Evolutionary conservation across 2,329 filamentous ascomycete species (phyloP), one percentile per base, ranked within the genome.

Genomic region (Arthrobotrys iridis): DNA sequence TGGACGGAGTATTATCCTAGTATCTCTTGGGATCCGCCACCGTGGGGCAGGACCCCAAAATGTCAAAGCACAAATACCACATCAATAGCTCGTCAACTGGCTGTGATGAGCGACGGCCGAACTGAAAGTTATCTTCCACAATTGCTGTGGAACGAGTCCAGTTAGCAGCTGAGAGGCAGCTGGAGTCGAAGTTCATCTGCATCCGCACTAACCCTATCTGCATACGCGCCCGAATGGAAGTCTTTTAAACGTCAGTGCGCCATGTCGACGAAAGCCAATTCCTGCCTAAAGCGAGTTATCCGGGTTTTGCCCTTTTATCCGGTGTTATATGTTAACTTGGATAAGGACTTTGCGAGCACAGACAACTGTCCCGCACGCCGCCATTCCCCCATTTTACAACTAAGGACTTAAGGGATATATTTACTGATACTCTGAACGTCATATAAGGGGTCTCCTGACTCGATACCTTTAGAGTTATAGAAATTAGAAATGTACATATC

Each of bases 181-280:
- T 60, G 43, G 18, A 60, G 13, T 35, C 13, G 26, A 57, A 18
- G 24, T 8, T 48, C 24, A 13, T 52, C n/a, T 55, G 28, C 33
- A 20, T 20, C 18, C 40, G 59, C 30, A 41, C n/a, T 46, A 65
- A 65, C 35, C 40, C 13, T 28, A 20, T 43, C 26, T 24, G 64
- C 41, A 30, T 62, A 70, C 20, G 41, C 65, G 65, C 55, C 55
- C 55, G 55, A 55, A 55, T 8, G 40, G 40, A 43, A 66, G n/a
- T 62, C n/a, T n/a, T 52, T 68, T 33, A 60, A 43, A 62, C n/a
- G 65, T 70, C 65, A 62, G 58, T 72, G 67, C 48, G 28, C 46
- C 8, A 22, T 70, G 41, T 52, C 65, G 65, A 58, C 52, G 22
- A n/a, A 55, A 18, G 11, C 20, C 3, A 43, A n/a, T 3, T 45